Base-by-base conservation (phyloP, 2,329 filamentous ascomycete species). In the Rhynchosporium secalis region DNA sequence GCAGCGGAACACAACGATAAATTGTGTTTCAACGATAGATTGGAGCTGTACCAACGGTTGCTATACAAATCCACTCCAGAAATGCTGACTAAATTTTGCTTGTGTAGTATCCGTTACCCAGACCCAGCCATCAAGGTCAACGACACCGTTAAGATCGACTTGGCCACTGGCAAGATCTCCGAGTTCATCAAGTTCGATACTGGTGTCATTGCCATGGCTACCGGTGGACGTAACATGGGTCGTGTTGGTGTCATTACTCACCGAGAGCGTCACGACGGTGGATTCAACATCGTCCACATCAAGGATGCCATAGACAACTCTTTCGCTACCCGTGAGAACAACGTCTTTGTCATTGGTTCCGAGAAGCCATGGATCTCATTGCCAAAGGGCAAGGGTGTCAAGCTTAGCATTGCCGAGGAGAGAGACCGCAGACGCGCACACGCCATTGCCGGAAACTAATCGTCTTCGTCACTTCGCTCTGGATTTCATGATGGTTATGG, bases 301-400 rank as follows among this genome's bases (percentile, higher is more conserved):
- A 99, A 99, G 91, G 95, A 99, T 78, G 94, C 93, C 77, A 94
- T 99, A 82, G 95, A 98, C 89, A 99, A 99, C 90, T 91, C 91
- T 78, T 99, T 99, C 83, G 93, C 95, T 77, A 99, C 95, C 78
- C 95, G 95, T 83, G 93, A 99, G 87, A 89, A 83, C 87, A 99
- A 99, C 91, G 93, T 99, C 77, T 99, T 99, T 85, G 89, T 99
- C 84, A 97, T 99, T 75, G 95, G 95, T 77, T 86, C 88, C 75
- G 95, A 99, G 78, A 98, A 98, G 90, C 94, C 95, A 77, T 99
- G 95, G 95, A 88, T 99, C 83, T 96, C 91, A 76, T 88, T 99
- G 79, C 96, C 95, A 80, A 99, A 98, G 92, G 95, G 95, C 85
- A 97, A 97, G 89, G 95, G 95, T 91, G 95, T 99, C 86, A 96